Base-by-base conservation (phyloP, 768 basidiomycete genomes). In the Calocybe cyanea region DNA sequence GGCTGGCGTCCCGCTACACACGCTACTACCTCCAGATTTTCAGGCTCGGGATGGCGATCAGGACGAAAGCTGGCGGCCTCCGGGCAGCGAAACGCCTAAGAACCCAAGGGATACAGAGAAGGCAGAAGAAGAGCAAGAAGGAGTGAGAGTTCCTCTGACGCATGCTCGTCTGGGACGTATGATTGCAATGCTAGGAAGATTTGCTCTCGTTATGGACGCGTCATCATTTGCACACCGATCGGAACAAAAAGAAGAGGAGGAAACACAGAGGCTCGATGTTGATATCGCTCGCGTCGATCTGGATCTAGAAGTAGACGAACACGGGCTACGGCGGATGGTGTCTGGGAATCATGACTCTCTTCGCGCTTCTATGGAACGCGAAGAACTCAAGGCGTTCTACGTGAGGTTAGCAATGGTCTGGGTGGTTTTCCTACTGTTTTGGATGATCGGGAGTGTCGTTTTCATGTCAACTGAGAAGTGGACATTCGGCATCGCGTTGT, bases 391-490 rank as follows among this genome's bases (percentile, higher is more conserved):
- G 49, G 81, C 83, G 28, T 78, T 83, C 51, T 68, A 67, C 32
- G 63, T 71, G 6, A 80, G 88, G 55, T 70, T 85, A 36, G 43
- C 56, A 1, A 63, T 87, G 15, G 80, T 83, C 0, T 78, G 78
- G 67, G 39, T 60, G 0, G 52, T 85, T 23, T 91, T 92, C 64
- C 57, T 88, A 17, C 52, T 75, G n/a, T 92, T 92, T 67, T 92
- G 90, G 90, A 68, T 79, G 55, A 83, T 86, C 48, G 87, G 88
- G 2, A 76, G 83, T 3, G 73, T 69, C 1, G 79, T 89, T 33
- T 91, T 91, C 52, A 72, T 65, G 58, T 57, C 60, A n/a, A 87
- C 85, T 0, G 87, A 91, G 59, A 65, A 65, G 1, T 91, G 87
- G 87, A 34, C 63, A 0, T 87, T 78, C 57, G 83, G 81, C 1